Base-by-base conservation (phyloP, 2,329 filamentous ascomycete genomes). In the Fusarium sp. region DNA sequence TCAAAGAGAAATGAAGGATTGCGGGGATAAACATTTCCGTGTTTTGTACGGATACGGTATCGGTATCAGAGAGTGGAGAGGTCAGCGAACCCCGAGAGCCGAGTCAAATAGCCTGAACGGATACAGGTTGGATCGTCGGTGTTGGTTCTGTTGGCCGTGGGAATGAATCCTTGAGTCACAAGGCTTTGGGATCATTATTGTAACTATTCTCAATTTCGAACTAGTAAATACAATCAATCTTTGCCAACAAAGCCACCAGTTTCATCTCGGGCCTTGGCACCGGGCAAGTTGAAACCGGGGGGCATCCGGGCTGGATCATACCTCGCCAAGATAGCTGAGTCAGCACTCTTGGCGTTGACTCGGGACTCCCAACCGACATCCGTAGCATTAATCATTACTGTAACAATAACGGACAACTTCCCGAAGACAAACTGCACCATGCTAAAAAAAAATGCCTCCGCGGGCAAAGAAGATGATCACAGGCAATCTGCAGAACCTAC, bases 41-140 rank as follows among this genome's bases (percentile, higher is more conserved):
- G 13, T 58, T 40, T 58, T 38, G 29, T 58, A 38, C 56, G 56
- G 56, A 60, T 42, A 60, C 11, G 36, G 27, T n/a, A 58, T 58
- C 14, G 36, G 27, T 7, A 58, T 58, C 14, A 8, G 11, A 38
- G 14, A 38, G 56, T 58, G 56, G 33, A 58, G 56, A 47, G 20
- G 35, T 25, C 35, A 29, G 35, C 35, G 22, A 25, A 31, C 38
- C 8, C 38, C 57, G 38, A 60, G 57, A 20, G 57, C 57, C 57
- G 57, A 60, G 57, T 45, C 50, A 54, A 54, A 31, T 54, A 54
- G 50, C 50, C 47, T 54, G 50, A 54, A 54, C 50, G 50, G 50
- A 54, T 54, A 54, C 50, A 54, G 50, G 18, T 6, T 18, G 27
- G 50, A 54, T 54, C 50, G 50, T 54, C 50, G 27, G 50, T 31